Evolutionary conservation across 2,329 filamentous ascomycete genomes (phyloP), one percentile per base, ranked within the genome.

Genomic region (Thelonectria discophora): DNA sequence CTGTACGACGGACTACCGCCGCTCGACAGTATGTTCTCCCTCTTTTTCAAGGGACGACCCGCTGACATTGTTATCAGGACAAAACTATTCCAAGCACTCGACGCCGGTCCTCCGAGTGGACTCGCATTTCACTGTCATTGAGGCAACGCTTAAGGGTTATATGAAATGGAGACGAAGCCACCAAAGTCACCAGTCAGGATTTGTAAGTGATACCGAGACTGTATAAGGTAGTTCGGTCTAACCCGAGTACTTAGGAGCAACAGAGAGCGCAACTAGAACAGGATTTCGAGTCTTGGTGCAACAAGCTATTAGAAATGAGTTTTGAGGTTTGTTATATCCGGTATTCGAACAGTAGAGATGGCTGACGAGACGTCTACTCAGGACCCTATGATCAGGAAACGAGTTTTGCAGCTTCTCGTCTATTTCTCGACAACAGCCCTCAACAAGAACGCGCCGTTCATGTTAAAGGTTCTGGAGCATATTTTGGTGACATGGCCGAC

Each of bases 401-500:
- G 93, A 69, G 85, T 93, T 18, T 84, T 97, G 20, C 92, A 94
- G 71, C 82, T 96, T 24, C 87, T 93, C 47, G 93, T 96, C 43
- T 92, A 92, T 40, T 91, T 97, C 73, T 94, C 93, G 1, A 93
- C 91, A 1, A 90, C 88, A 30, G 91, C 91, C 3, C 82, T 97
- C 7, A 88, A 93, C 72, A 89, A 89, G 68, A 91, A 92, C 57
- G 86, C 90, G 6, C 84, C 83, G 37, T 94, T 97, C 75, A 95
- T 97, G 77, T 83, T 97, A 18, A 93, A 91, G 73, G 92, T 97
- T 20, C 84, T 98, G 3, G 93, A 97, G 74, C 92, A 97, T 75
- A 93, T 97, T 64, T 84, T 99, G 39, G 88, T 94, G 72, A 93
- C 92, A 34, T 90, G 90, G 78, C 88, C 92, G n/a, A 82, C 86